phyloP scores from a whole-genome alignment of 1,139 yeast genomes.

The Martiniozyma asiatica region DNA sequence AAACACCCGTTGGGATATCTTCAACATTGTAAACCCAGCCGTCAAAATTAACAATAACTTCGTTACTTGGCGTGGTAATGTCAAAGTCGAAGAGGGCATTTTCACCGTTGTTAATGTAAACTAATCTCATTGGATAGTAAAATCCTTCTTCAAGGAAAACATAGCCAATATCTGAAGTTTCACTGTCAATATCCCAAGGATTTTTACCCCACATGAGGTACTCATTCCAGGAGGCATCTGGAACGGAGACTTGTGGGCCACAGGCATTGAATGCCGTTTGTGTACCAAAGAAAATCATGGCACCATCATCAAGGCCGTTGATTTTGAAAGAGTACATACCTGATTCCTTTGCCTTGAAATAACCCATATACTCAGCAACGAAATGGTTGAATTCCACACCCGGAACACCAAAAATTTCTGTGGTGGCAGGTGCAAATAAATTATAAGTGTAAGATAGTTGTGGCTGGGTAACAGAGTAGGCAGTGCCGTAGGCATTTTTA shows the following conservation, averaged over 20 bases:
- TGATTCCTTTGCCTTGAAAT: conserved; percentile 12
- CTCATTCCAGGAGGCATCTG: not conserved
- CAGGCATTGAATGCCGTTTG: conserved; percentile 16
- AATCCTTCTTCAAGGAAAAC: conserved; percentile 9
- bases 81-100: not conserved
- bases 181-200: not conserved
- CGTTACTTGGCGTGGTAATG: not conserved
- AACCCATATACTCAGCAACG: conserved; percentile 14
- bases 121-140: conserved; percentile 13
- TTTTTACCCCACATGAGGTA: conserved; percentile 1
- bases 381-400: conserved; percentile 16
- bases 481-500: no score
- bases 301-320: conserved; percentile 14
- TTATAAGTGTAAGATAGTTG: no score
- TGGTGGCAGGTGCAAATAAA: no score
- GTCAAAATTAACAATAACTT: not conserved
- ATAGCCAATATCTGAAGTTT: not conserved
- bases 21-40: not conserved
- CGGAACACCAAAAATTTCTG: no score
- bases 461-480: no score
- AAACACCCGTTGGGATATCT: not conserved
- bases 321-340: conserved; percentile 14
- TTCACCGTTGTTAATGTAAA: conserved; percentile 5
- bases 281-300: conserved; percentile 14
- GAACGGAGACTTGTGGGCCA: conserved; percentile 4